Percentiles rank a stretch among this genome's conserved stretches.
These are phyloP conservation scores for Sphenostylis stenocarpa DNA, from an alignment of 306 rosid genomes.

Conservation along the genomic window DNA sequence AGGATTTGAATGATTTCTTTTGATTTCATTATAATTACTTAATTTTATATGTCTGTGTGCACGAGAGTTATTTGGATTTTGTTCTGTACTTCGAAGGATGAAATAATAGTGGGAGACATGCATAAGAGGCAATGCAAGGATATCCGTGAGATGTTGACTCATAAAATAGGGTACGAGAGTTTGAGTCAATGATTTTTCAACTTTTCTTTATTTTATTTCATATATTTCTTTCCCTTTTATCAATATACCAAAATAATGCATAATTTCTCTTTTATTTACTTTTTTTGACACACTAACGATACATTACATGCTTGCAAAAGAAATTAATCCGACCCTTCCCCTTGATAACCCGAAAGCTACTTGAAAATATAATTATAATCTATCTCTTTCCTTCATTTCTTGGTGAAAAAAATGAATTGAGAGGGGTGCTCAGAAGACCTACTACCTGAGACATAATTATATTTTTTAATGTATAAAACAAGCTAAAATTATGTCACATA, in stretches of 20 bases:
- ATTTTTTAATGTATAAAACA: too few relatives aligned
- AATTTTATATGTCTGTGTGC: neutral
- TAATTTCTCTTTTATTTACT: neutral
- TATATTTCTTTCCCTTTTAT: neutral
- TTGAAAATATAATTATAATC: neutral
- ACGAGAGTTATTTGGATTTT: constrained; percentile 4
- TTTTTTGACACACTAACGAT: neutral
- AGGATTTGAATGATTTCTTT: constrained; percentile 24
- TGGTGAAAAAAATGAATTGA: neutral
- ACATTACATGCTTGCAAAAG: constrained; percentile 24
- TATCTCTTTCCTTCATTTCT: neutral
- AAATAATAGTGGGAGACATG: neutral
- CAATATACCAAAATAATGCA: neutral
- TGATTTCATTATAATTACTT: neutral
- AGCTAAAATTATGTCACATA: neutral
- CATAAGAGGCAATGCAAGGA: neutral
- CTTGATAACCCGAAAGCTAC: neutral
- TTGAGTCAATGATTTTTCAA: neutral
- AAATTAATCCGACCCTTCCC: neutral
- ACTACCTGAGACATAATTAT: neutral
- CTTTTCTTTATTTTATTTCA: neutral
- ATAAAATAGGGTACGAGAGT: neutral
- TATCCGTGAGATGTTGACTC: neutral
- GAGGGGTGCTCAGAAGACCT: neutral
- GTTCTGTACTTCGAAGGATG: neutral